A percentile compares a stretch with the other conserved stretches of the same genome.
phyloP scores from a whole-genome alignment of 108 stramenopile species.

The Discostella stelligeroides region DNA sequence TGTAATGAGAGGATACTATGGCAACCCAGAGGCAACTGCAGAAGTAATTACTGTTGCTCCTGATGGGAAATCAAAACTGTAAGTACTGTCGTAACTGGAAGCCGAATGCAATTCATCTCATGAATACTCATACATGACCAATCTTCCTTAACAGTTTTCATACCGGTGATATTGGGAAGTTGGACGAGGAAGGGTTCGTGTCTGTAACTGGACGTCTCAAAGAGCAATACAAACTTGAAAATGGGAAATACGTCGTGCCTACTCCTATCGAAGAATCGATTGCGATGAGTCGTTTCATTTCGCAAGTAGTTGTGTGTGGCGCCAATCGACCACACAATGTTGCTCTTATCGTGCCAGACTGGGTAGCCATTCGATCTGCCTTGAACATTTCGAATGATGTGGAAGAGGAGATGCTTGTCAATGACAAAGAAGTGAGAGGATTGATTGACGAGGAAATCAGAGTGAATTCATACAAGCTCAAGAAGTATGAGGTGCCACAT shows the following conservation, averaged over 20 bases:
- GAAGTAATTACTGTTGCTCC: conserved; percentile 89
- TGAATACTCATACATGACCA: conserved; percentile 2
- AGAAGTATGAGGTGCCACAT: conserved; percentile 92
- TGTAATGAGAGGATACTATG: conserved; percentile 94
- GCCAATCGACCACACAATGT: conserved; percentile 94
- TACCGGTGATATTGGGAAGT: conserved; percentile 85
- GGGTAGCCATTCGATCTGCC: conserved; percentile 76
- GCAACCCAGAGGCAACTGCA: conserved; percentile 87
- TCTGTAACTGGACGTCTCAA: conserved; percentile 84
- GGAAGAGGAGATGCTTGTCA: conserved; percentile 75
- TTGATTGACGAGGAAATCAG: conserved; percentile 85
- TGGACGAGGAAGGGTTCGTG: conserved; percentile 74
- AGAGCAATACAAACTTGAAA: conserved; percentile 97
- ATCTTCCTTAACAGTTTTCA: conserved; percentile 63
- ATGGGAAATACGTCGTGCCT: conserved; percentile 97
- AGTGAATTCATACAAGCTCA: conserved; percentile 61
- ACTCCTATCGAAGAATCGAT: conserved; percentile 94
- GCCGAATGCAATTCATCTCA: not conserved
- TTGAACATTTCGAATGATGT: conserved; percentile 53
- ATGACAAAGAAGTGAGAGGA: conserved; percentile 68
- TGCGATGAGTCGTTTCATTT: conserved; percentile 86
- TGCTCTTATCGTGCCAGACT: conserved; percentile 91
- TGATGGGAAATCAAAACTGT: conserved; percentile 86
- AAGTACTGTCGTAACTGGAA: conserved; percentile 32
- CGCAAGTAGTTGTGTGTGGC: conserved; percentile 92